Conservation (phyloP, 164 flowering plant species). For the grape (Vitis vinifera) region ASM3070453v1 NC_081808.1:4730501-4731000, state of each 20-base stretch:
- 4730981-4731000: slow-evolving; percentile 75
- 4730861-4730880: slow-evolving; percentile 99
- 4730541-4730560: slow-evolving; percentile 94
- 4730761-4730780: background rate
- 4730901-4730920: slow-evolving; percentile 98
- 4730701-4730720: slow-evolving; percentile 96
- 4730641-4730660: slow-evolving; percentile 96
- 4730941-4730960: slow-evolving; percentile 90
- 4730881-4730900: slow-evolving; percentile 97
- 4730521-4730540: slow-evolving; percentile 98
- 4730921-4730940: slow-evolving; percentile 91
- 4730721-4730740: slow-evolving; percentile 67
- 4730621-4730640: slow-evolving; percentile 89
- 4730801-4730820: background rate
- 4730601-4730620: slow-evolving; percentile 99
- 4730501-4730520: slow-evolving; percentile 62
- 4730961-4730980: slow-evolving; percentile 92
- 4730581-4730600: slow-evolving; percentile 95
- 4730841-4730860: slow-evolving; percentile 96
- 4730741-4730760: background rate
- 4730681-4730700: slow-evolving; percentile 96
- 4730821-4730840: slow-evolving; percentile 63
- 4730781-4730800: too few relatives aligned
- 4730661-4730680: slow-evolving; percentile 98
- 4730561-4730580: slow-evolving; percentile 99